Evolutionary conservation across 768 basidiomycete genomes (phyloP).

Genomic region (Cyclocybe cylindracea): DNA sequence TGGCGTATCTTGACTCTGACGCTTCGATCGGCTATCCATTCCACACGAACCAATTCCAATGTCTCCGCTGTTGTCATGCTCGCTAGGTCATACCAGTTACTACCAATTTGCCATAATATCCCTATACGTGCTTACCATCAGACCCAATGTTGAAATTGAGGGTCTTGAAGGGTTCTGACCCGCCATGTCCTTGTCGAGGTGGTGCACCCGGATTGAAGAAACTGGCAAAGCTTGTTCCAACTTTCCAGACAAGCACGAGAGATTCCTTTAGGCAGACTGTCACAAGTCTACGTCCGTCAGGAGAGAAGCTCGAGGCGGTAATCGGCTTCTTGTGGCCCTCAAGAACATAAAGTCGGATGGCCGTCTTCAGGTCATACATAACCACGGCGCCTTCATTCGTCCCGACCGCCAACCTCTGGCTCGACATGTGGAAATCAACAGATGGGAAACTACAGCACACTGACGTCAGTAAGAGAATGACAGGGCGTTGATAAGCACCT

Average conservation of each 20-base stretch:
- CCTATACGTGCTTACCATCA: slow-evolving; percentile 56
- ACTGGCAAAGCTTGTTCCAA: slow-evolving; percentile 85
- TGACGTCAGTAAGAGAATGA: background rate
- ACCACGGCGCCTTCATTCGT: slow-evolving; percentile 92
- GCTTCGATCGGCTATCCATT: slow-evolving; percentile 84
- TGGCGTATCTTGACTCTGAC: slow-evolving; percentile 84
- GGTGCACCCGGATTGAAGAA: slow-evolving; percentile 92
- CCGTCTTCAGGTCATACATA: slow-evolving; percentile 97
- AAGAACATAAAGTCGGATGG: slow-evolving; percentile 91
- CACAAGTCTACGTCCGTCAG: slow-evolving; percentile 88
- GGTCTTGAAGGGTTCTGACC: slow-evolving; percentile 87
- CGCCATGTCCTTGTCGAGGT: slow-evolving; percentile 82
- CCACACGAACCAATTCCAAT: slow-evolving; percentile 73
- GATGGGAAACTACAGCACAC: slow-evolving; percentile 69
- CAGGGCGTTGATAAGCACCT: slow-evolving; percentile 17
- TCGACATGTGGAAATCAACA: slow-evolving; percentile 88
- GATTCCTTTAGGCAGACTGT: slow-evolving; percentile 87
- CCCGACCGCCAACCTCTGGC: slow-evolving; percentile 90
- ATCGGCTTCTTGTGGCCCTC: slow-evolving; percentile 86
- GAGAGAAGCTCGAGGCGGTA: slow-evolving; percentile 87
- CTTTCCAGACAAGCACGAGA: slow-evolving; percentile 91
- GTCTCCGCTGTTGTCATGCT: slow-evolving; percentile 54
- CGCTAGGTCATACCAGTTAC: slow-evolving; percentile 17
- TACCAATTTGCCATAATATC: background rate
- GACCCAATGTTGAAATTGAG: slow-evolving; percentile 83